Percentiles rank a stretch among this genome's conserved stretches.
These are phyloP conservation scores for Epichloe elymi DNA, from an alignment of 2,329 filamentous ascomycete species.

Conservation along the genomic window DNA sequence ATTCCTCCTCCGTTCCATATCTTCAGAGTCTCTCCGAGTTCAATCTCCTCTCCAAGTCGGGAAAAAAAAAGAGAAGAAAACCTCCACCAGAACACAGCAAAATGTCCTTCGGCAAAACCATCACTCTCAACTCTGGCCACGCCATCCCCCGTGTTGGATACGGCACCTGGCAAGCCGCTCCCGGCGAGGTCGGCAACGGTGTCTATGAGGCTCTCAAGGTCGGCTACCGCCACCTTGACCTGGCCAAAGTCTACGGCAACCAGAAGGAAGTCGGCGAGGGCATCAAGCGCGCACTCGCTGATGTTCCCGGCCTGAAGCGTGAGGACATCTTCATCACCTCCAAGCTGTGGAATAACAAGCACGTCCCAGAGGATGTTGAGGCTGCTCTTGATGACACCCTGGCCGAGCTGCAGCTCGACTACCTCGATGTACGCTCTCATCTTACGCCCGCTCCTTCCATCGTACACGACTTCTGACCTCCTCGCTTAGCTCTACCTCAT, in stretches of 20 bases:
- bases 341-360: conserved; percentile 50
- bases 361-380: conserved; percentile 46
- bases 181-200: conserved; percentile 49
- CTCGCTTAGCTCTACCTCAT: conserved; percentile 40
- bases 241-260: conserved; percentile 48
- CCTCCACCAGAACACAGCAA: conserved; percentile 3
- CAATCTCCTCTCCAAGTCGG: not conserved
- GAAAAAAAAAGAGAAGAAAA: not conserved
- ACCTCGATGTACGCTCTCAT: conserved; percentile 33
- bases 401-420: conserved; percentile 41
- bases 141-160: conserved; percentile 50
- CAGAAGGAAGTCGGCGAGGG: conserved; percentile 45
- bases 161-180: conserved; percentile 56
- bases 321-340: conserved; percentile 50
- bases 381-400: conserved; percentile 42
- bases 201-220: conserved; percentile 50
- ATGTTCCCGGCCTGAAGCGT: conserved; percentile 38
- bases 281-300: conserved; percentile 32
- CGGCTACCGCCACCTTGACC: conserved; percentile 51
- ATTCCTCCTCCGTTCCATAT: not conserved
- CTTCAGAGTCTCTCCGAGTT: not conserved
- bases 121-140: conserved; percentile 49
- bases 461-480: not conserved
- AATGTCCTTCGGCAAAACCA: conserved; percentile 44
- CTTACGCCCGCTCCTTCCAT: not conserved